phyloP scores from a whole-genome alignment of 106 monocot genomes.

The Xerophyta viscosa region DNA sequence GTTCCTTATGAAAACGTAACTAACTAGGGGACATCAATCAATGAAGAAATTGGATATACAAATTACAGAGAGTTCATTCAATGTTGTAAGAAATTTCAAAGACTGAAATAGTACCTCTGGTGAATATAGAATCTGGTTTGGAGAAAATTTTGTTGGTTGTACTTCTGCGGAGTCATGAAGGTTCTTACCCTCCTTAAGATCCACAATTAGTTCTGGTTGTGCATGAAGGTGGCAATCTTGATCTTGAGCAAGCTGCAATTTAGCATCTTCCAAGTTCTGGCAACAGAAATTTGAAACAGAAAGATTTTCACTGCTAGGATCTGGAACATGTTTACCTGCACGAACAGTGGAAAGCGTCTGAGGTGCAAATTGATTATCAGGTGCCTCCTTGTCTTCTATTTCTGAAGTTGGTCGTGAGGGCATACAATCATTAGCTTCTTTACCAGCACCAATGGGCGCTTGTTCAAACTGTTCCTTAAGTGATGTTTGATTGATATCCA shows the following conservation, averaged over 20 bases:
- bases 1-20: too few species aligned
- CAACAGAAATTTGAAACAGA: slow-evolving; percentile 8
- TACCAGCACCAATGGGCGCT: not conserved
- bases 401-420: not conserved
- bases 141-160: slow-evolving; percentile 1
- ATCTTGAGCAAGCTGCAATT: not conserved
- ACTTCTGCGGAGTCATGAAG: not conserved
- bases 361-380: not conserved
- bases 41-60: too few species aligned
- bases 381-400: not conserved
- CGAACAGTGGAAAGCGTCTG: slow-evolving; percentile 1
- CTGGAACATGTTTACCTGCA: not conserved
- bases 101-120: slow-evolving; percentile 34
- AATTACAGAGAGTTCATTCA: too few species aligned
- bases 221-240: slow-evolving; percentile 2
- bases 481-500: slow-evolving; percentile 1
- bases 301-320: not conserved
- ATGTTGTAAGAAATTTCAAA: not conserved
- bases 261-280: slow-evolving; percentile 7
- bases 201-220: slow-evolving; percentile 6
- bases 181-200: slow-evolving; percentile 3
- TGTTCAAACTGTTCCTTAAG: slow-evolving; percentile 8
- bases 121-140: slow-evolving; percentile 11
- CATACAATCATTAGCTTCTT: not conserved
- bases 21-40: too few species aligned